Evolutionary conservation across 257 asterid species (phyloP).

Genomic region (Eustoma russellianum): DNA sequence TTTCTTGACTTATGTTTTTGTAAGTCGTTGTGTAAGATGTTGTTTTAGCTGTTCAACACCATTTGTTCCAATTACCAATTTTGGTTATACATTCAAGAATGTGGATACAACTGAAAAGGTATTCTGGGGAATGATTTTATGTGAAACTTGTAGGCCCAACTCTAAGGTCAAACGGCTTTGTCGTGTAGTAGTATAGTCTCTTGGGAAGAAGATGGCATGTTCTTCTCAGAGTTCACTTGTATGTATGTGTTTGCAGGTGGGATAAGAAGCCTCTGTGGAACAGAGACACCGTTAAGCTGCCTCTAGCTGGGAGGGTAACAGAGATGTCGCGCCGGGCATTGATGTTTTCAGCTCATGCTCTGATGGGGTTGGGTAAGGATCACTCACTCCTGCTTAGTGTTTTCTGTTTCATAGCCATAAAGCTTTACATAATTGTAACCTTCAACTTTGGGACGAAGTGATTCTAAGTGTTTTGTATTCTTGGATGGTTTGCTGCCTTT

Average conservation of each 20-base stretch:
- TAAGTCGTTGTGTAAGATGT: no score
- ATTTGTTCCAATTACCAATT: no score
- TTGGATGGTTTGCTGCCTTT: not conserved
- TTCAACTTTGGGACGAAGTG: not conserved
- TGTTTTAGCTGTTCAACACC: no score
- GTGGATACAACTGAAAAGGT: no score
- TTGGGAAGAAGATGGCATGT: no score
- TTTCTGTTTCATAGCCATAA: not conserved
- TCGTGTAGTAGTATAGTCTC: no score
- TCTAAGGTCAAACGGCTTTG: no score
- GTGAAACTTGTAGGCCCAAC: no score
- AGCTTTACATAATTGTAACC: not conserved
- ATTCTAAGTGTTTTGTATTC: not conserved
- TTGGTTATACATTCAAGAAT: no score
- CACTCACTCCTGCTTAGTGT: not conserved
- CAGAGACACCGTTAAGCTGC: conserved; percentile 50
- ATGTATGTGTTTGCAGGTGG: conserved; percentile 43
- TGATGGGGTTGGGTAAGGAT: conserved; percentile 80
- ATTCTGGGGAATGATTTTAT: no score
- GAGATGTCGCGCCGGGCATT: conserved; percentile 51
- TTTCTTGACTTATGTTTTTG: no score
- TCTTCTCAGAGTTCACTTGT: no score
- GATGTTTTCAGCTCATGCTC: conserved; percentile 68
- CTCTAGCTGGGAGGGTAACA: conserved; percentile 44
- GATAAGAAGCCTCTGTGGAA: conserved; percentile 67